Conservation (phyloP, 129 eudicot species). For the Rutidosis leptorrhynchoides region DNA sequence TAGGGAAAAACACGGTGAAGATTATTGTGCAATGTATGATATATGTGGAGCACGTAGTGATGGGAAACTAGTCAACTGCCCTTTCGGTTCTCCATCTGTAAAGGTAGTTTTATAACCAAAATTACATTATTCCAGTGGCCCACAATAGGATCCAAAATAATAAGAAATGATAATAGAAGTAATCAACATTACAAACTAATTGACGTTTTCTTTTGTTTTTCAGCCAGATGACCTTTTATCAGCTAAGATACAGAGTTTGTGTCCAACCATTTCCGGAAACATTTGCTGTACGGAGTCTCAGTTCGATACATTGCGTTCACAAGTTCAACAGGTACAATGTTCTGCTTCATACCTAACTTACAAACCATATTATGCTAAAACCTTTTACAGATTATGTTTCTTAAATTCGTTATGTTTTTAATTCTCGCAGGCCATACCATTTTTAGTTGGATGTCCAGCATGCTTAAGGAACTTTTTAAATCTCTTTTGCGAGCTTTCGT, state of each 20-base stretch:
- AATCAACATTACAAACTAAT: background rate
- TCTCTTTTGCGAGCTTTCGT: slow-evolving; percentile 90
- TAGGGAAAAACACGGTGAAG: slow-evolving; percentile 62
- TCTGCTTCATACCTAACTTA: slow-evolving; percentile 12
- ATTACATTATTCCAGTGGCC: background rate
- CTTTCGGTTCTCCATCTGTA: slow-evolving; percentile 70
- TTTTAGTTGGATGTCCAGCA: slow-evolving; percentile 98
- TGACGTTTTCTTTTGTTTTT: slow-evolving; percentile 5
- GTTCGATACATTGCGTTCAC: slow-evolving; percentile 76
- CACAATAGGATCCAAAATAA: background rate
- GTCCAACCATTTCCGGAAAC: slow-evolving; percentile 94
- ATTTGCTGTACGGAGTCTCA: slow-evolving; percentile 93
- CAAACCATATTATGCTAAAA: background rate
- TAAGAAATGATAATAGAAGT: background rate
- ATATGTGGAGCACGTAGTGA: slow-evolving; percentile 92
- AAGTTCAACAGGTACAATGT: slow-evolving; percentile 88
- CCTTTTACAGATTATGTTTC: no score
- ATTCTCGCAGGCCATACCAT: slow-evolving; percentile 86
- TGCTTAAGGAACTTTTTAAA: slow-evolving; percentile 96
- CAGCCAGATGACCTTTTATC: slow-evolving; percentile 89
- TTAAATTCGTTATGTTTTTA: slow-evolving; percentile 9
- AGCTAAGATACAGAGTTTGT: slow-evolving; percentile 87
- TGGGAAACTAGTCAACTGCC: slow-evolving; percentile 89
- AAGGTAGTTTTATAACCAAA: slow-evolving; percentile 43
- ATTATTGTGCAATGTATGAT: slow-evolving; percentile 89